Evolutionary conservation across 2,329 filamentous ascomycete genomes (phyloP).

Genomic region (Waltergamsia citrina): DNA sequence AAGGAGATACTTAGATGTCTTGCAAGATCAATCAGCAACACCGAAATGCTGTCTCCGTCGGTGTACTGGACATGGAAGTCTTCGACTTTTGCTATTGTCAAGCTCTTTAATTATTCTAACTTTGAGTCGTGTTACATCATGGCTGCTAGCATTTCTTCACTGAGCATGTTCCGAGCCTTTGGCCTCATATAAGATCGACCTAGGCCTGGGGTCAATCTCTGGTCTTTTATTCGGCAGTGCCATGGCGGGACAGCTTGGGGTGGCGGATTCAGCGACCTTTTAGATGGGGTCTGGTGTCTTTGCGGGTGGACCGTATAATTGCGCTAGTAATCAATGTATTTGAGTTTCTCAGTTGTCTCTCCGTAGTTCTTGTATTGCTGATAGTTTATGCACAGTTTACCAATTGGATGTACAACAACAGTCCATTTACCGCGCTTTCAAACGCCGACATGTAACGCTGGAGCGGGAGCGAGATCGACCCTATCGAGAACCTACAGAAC

Average conservation of each 20-base stretch:
- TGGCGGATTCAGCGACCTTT: conserved; percentile 6
- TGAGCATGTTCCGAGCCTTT: too few relatives aligned
- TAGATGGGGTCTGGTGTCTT: conserved; percentile 8
- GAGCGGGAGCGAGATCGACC: conserved; percentile 8
- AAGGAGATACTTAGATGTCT: too few relatives aligned
- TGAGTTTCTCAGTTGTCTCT: not conserved
- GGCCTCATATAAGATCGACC: conserved; percentile 7
- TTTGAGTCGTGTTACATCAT: too few relatives aligned
- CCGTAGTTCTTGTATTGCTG: not conserved
- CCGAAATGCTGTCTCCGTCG: too few relatives aligned
- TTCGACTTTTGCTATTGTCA: too few relatives aligned
- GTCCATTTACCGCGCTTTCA: conserved; percentile 3
- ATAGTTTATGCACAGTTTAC: conserved; percentile 3
- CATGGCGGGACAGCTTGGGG: conserved; percentile 8
- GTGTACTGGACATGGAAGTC: too few relatives aligned
- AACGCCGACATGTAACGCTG: conserved; percentile 6
- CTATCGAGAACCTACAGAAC: conserved; percentile 3
- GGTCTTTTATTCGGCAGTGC: conserved; percentile 7
- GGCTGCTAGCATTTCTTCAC: too few relatives aligned
- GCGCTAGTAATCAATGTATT: conserved; percentile 6
- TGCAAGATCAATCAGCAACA: too few relatives aligned
- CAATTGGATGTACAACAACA: conserved; percentile 7
- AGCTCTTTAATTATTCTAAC: too few relatives aligned
- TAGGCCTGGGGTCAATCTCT: conserved; percentile 4
- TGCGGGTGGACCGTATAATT: conserved; percentile 6